Base-by-base conservation (phyloP, 108 stramenopile species). In the Nitzschia sp. region DNA sequence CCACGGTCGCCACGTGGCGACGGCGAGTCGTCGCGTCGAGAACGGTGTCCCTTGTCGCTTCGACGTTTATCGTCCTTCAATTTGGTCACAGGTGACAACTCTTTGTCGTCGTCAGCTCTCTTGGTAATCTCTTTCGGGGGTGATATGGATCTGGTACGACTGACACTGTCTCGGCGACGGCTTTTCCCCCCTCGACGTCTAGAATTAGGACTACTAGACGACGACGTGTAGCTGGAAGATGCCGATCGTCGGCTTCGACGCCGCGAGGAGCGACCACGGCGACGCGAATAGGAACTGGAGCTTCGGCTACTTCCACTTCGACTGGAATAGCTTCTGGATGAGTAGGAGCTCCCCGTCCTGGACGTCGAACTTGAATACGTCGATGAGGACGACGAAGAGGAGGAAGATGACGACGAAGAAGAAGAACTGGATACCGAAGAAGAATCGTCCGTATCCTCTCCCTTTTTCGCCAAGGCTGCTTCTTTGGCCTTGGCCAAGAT, bases 401-500 rank as follows among this genome's bases (percentile, higher is more conserved):
- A 66, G 15, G 77, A 75, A 29, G 82, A 82, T 9, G 82, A 78
- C 21, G 73, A 76, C 26, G 80, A 82, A 52, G 84, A 85, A 13
- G 75, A 76, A 25, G 80, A 76, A 1, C 80, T 82, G 0, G 80
- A 82, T 22, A 64, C 55, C 21, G 88, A 79, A 16, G 79, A 76
- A 0, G 76, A 63, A 6, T 71, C 69, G 50, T 87, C 91, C 62
- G 84, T 79, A 19, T 80, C 80, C 11, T 75, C 72, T 8, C 62
- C 70, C 52, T 73, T 72, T 60, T 84, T 84, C 16, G 85, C 87
- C 30, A 70, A 15, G 3, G 88, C 85, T 33, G 76, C 74, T 31
- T 80, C 86, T 63, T 80, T 81, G 26, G 89, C 90, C 74, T 93
- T 85, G 27, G 78, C 79, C 68, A 89, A 53, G 60, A 96, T 90